Evolutionary conservation across 1,139 yeast genomes (phyloP).

Genomic region (Pichia sorboxylosa): DNA sequence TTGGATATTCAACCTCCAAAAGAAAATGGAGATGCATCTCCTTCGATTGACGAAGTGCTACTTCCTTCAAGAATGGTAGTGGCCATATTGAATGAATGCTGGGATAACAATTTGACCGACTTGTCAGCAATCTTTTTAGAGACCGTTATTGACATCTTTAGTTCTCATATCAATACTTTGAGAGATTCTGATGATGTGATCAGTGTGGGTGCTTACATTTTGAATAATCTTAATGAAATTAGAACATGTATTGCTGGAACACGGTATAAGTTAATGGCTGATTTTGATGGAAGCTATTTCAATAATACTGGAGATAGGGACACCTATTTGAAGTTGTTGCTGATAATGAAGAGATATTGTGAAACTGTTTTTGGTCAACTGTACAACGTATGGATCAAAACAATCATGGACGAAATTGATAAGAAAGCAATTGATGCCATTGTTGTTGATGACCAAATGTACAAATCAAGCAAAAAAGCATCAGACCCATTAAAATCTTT

Average conservation of each 20-base stretch:
- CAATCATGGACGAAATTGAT: conserved; percentile 79
- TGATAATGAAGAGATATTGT: conserved; percentile 86
- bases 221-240: conserved; percentile 88
- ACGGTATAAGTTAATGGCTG: conserved; percentile 47
- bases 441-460: conserved; percentile 80
- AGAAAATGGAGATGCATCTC: conserved; percentile 67
- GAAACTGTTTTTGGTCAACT: conserved; percentile 88
- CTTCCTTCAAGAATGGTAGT: conserved; percentile 93
- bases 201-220: conserved; percentile 93
- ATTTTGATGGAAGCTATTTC: conserved; percentile 66
- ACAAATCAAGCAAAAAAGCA: conserved; percentile 75
- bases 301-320: conserved; percentile 76
- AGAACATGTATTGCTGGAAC: conserved; percentile 92
- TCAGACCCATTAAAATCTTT: conserved; percentile 68
- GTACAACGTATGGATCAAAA: conserved; percentile 94
- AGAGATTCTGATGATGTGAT: conserved; percentile 71
- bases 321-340: conserved; percentile 78
- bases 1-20: conserved; percentile 72
- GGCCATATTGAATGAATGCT: conserved; percentile 86
- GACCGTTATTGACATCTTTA: conserved; percentile 77
- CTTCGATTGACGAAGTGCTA: conserved; percentile 77
- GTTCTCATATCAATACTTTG: conserved; percentile 52
- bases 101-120: conserved; percentile 88
- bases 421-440: conserved; percentile 90
- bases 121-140: conserved; percentile 89